A percentile compares a stretch with the other conserved stretches of the same genome.
These are phyloP conservation scores for Ophiostoma australiae DNA, from an alignment of 2,329 filamentous ascomycete genomes.

Conservation along the genomic window DNA sequence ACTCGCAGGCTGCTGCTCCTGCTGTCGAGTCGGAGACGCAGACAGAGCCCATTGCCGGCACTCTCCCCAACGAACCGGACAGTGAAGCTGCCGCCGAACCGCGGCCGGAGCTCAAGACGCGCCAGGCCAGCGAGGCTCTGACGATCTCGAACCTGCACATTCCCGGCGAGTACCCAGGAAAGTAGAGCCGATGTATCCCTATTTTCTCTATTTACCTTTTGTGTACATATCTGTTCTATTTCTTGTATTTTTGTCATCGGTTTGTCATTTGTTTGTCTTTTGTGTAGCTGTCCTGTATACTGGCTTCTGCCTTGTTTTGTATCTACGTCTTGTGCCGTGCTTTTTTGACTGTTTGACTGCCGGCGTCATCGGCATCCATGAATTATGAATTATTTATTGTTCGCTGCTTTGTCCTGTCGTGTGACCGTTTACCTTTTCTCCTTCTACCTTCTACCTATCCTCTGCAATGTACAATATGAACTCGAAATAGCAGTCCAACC, in stretches of 20 bases:
- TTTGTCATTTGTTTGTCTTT: neutral
- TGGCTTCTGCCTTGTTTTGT: neutral
- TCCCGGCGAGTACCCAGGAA: slow-evolving; percentile 53
- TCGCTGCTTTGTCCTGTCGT: neutral
- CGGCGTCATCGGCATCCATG: neutral
- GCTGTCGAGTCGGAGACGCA: neutral
- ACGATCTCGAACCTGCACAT: slow-evolving; percentile 64
- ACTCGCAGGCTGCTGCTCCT: neutral
- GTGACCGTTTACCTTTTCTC: neutral
- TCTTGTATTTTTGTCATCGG: neutral
- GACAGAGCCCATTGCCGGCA: neutral
- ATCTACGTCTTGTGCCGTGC: neutral
- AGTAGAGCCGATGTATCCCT: neutral
- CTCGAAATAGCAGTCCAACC: neutral
- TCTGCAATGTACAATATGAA: neutral
- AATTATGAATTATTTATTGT: neutral
- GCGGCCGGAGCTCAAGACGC: slow-evolving; percentile 27
- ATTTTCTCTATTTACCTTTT: slow-evolving; percentile 12
- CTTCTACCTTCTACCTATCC: neutral
- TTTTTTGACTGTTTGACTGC: neutral
- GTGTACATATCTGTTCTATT: neutral
- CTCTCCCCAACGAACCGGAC: neutral
- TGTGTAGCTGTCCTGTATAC: neutral
- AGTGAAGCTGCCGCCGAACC: neutral
- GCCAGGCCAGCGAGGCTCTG: slow-evolving; percentile 43